Evolutionary conservation across 2,329 filamentous ascomycete genomes (phyloP).

Genomic region (Lithohypha guttulata): DNA sequence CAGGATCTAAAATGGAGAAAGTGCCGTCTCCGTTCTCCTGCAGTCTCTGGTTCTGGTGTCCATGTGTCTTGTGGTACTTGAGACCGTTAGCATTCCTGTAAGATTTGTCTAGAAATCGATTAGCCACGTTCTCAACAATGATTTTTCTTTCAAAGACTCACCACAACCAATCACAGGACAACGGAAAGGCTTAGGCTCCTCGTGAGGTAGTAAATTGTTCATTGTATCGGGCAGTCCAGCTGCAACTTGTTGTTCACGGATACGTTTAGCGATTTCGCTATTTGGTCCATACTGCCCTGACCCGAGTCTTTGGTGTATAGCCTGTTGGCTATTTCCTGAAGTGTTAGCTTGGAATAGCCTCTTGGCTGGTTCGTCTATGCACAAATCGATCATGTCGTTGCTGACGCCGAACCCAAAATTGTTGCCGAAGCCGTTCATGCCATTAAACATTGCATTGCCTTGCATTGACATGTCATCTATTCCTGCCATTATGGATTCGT

Average conservation of each 20-base stretch:
- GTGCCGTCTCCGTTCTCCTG: conserved; percentile 96
- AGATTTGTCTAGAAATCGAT: conserved; percentile 49
- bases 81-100: conserved; percentile 99
- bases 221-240: conserved; percentile 43
- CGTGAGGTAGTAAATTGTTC: conserved; percentile 45
- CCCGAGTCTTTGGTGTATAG: conserved; percentile 53
- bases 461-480: conserved; percentile 53
- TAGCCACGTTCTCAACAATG: not conserved
- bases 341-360: conserved; percentile 79
- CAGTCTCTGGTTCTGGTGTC: conserved; percentile 90
- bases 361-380: conserved; percentile 90
- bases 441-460: conserved; percentile 32
- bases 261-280: conserved; percentile 59
- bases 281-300: conserved; percentile 65
- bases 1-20: conserved; percentile 94
- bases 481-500: conserved; percentile 58
- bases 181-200: conserved; percentile 95
- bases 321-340: conserved; percentile 49
- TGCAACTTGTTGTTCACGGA: conserved; percentile 54
- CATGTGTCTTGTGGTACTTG: conserved; percentile 81
- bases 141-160: conserved; percentile 29
- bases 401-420: conserved; percentile 35
- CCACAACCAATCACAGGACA: conserved; percentile 94
- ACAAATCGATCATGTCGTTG: conserved; percentile 48
- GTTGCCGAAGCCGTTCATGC: conserved; percentile 25